Percentiles rank a stretch among this genome's conserved stretches.
These are phyloP conservation scores for Mortierella sp. DNA, from an alignment of 371 early-diverging fungal species.

Conservation along the genomic window DNA sequence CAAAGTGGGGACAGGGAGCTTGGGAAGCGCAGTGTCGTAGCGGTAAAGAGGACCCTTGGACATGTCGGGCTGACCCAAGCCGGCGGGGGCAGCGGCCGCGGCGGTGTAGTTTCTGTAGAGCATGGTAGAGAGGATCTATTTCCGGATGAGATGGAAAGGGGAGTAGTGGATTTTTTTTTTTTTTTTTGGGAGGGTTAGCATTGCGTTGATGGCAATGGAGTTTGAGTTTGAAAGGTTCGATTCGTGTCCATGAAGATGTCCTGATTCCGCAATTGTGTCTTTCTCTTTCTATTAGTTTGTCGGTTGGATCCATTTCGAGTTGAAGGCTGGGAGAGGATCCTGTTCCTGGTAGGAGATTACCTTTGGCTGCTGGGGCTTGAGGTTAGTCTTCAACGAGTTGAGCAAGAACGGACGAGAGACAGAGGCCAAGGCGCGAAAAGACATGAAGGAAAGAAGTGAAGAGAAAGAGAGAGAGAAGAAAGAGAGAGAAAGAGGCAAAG, in stretches of 20 bases:
- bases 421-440: conserved; percentile 50
- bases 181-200: too few relatives aligned
- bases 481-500: conserved; percentile 9
- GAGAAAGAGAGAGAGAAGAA: conserved; percentile 12
- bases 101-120: conserved; percentile 55
- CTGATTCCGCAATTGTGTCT: background rate
- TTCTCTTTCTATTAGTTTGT: background rate
- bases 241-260: too few relatives aligned
- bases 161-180: too few relatives aligned
- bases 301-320: background rate
- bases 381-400: conserved; percentile 44
- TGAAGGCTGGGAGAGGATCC: background rate
- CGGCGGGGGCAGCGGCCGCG: conserved; percentile 21
- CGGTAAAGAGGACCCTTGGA: conserved; percentile 69
- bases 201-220: background rate
- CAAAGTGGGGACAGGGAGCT: conserved; percentile 91
- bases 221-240: background rate
- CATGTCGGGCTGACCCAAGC: conserved; percentile 52
- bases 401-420: conserved; percentile 48
- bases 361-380: conserved; percentile 54
- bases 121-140: conserved; percentile 50
- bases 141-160: background rate
- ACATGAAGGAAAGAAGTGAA: conserved; percentile 34
- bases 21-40: conserved; percentile 78
- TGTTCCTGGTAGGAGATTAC: conserved; percentile 13